phyloP scores from a whole-genome alignment of 805 yeast species.

The Wickerhamomyces bisporus region DNA sequence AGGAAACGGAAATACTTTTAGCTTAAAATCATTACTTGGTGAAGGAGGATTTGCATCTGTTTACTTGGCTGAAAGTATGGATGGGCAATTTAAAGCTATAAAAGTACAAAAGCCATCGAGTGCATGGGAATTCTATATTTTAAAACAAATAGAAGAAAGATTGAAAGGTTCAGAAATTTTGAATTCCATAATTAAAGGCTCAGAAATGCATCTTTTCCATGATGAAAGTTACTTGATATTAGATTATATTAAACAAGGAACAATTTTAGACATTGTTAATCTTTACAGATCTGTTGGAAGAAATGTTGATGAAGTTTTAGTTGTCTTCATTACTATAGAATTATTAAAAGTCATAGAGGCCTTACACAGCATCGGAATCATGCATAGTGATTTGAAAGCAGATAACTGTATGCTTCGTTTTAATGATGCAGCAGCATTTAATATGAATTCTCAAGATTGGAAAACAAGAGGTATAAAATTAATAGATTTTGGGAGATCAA shows the following conservation, averaged over 20 bases:
- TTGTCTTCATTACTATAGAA: constrained; percentile 60
- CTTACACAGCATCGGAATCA: constrained; percentile 59
- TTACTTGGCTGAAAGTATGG: constrained; percentile 58
- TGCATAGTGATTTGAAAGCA: constrained; percentile 84
- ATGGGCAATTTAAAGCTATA: constrained; percentile 55
- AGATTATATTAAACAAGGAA: constrained; percentile 49
- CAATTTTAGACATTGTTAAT: constrained; percentile 65
- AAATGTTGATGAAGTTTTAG: constrained; percentile 54
- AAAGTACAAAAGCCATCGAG: constrained; percentile 68
- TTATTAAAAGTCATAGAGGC: constrained; percentile 52
- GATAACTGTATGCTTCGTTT: constrained; percentile 80
- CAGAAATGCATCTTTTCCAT: constrained; percentile 40
- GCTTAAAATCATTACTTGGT: constrained; percentile 57
- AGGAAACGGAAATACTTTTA: constrained; percentile 39
- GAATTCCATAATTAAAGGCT: constrained; percentile 43
- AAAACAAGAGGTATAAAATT: constrained; percentile 48
- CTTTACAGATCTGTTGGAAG: constrained; percentile 30
- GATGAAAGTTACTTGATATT: constrained; percentile 23
- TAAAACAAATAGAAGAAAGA: constrained; percentile 49
- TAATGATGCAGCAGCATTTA: constrained; percentile 22
- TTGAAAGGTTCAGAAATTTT: constrained; percentile 23
- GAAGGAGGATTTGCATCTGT: constrained; percentile 80
- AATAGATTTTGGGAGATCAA: constrained; percentile 79
- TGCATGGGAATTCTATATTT: constrained; percentile 78
- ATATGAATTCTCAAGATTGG: constrained; percentile 42